Evolutionary conservation across 164 flowering plant genomes (phyloP).

Genomic region (Aristolochia californica): DNA sequence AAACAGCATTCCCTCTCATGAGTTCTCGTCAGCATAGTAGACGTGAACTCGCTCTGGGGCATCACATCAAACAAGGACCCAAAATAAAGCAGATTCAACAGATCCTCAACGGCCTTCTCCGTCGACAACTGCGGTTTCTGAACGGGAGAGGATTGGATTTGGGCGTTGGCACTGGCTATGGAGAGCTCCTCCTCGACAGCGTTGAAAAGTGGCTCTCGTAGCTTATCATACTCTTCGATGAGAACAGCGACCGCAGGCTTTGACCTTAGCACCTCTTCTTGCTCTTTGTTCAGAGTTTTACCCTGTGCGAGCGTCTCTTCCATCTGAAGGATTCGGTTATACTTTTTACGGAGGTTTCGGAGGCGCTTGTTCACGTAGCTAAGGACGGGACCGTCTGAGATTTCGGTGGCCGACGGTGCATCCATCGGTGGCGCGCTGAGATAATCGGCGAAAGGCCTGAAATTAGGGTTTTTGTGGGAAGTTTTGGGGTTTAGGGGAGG

Average conservation of each 20-base stretch:
- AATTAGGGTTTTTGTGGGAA: neutral
- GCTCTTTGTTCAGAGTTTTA: constrained; percentile 76
- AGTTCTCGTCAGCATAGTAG: constrained; percentile 64
- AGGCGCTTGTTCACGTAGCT: constrained; percentile 81
- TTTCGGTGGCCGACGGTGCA: constrained; percentile 32
- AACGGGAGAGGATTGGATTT: neutral
- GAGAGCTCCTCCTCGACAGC: constrained; percentile 65
- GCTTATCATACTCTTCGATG: constrained; percentile 92
- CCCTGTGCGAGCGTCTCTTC: constrained; percentile 73
- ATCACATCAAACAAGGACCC: constrained; percentile 77
- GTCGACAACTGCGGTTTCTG: neutral
- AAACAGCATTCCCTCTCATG: constrained; percentile 88
- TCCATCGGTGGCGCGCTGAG: constrained; percentile 10
- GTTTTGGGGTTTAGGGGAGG: neutral
- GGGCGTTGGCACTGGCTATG: too few species aligned
- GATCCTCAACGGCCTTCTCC: constrained; percentile 35
- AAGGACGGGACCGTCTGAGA: constrained; percentile 73
- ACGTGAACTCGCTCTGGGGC: constrained; percentile 58
- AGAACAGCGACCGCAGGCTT: constrained; percentile 45
- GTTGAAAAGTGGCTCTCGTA: constrained; percentile 50
- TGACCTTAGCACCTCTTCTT: constrained; percentile 71
- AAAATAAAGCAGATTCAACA: constrained; percentile 63
- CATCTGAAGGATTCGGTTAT: constrained; percentile 67
- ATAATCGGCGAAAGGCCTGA: neutral
- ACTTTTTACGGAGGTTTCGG: constrained; percentile 73